A percentile compares a stretch with the other conserved stretches of the same genome.
Conservation (phyloP, 345 rosid genomes). For the Noccaea caerulescens region DNA sequence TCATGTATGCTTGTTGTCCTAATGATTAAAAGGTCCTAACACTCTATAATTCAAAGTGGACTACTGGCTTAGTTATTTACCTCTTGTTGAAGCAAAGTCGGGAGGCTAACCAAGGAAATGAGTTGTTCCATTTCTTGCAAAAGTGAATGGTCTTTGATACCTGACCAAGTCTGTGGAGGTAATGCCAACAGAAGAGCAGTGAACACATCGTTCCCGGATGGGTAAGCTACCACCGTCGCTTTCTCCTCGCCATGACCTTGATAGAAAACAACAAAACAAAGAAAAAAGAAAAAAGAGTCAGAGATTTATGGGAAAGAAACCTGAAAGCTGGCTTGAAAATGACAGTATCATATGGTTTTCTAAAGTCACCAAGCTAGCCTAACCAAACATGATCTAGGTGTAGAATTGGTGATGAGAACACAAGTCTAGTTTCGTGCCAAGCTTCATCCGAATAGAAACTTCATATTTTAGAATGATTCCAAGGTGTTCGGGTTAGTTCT, state of each 20-base stretch:
- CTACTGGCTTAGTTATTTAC: slow-evolving; percentile 42
- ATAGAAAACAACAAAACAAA: slow-evolving; percentile 25
- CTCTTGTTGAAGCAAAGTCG: slow-evolving; percentile 87
- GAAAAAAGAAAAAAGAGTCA: slow-evolving; percentile 12
- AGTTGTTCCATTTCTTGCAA: slow-evolving; percentile 56
- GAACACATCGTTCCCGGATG: slow-evolving; percentile 66
- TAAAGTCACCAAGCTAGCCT: neutral
- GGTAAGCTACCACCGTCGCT: slow-evolving; percentile 51
- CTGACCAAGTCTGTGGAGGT: slow-evolving; percentile 78
- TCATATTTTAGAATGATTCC: neutral
- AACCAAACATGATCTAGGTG: neutral
- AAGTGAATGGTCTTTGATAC: slow-evolving; percentile 67
- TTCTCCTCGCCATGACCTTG: slow-evolving; percentile 61
- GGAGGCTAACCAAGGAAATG: slow-evolving; percentile 59
- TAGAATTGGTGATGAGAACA: neutral
- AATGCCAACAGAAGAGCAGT: slow-evolving; percentile 85
- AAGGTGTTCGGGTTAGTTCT: neutral
- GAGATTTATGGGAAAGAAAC: neutral
- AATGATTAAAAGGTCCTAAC: neutral
- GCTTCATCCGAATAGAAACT: neutral
- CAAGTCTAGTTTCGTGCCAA: neutral
- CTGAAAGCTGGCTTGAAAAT: slow-evolving; percentile 5
- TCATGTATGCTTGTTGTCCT: slow-evolving; percentile 1
- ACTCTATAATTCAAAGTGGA: neutral
- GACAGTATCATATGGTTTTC: neutral